Percentiles rank a stretch among this genome's conserved stretches.
phyloP scores from a whole-genome alignment of 768 basidiomycete species.

The Termitomyces sp. region DNA sequence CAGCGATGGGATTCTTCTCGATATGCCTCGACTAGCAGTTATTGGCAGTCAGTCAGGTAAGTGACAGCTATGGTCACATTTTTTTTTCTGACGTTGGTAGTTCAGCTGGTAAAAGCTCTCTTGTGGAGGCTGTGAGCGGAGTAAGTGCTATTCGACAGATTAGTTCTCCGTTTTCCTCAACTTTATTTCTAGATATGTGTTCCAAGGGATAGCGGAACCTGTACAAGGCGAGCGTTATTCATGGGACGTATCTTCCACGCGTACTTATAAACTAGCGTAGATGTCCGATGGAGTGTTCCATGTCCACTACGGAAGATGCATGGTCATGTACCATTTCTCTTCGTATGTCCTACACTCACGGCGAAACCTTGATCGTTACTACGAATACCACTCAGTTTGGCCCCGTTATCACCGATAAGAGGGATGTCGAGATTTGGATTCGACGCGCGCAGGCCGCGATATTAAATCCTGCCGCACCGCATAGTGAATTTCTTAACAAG shows the following conservation, averaged over 20 bases:
- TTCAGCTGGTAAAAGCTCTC: conserved; percentile 8
- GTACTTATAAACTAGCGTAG: conserved; percentile 18
- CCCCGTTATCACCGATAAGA: conserved; percentile 29
- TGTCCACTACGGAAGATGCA: conserved; percentile 31
- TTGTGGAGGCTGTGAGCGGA: conserved; percentile 1
- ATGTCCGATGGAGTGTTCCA: conserved; percentile 50
- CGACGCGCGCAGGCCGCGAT: conserved; percentile 59
- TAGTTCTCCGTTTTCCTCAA: not conserved
- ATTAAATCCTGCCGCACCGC: conserved; percentile 35
- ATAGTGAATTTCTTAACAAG: conserved; percentile 20
- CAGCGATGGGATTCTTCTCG: conserved; percentile 2
- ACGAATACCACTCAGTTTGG: conserved; percentile 33
- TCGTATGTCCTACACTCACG: conserved; percentile 15
- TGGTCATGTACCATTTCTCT: conserved; percentile 45
- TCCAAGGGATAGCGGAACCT: conserved; percentile 57
- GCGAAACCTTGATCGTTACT: conserved; percentile 19
- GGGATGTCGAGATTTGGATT: conserved; percentile 45
- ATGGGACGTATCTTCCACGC: not conserved
- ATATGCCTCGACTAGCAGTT: conserved; percentile 7
- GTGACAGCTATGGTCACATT: not conserved
- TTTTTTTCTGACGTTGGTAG: not conserved
- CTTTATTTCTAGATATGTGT: conserved; percentile 45
- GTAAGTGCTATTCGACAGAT: not conserved
- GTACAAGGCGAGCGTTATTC: conserved; percentile 37
- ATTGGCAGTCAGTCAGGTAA: conserved; percentile 7